These are phyloP conservation scores for Hymenoscyphus albidus DNA, from an alignment of 2,329 filamentous ascomycete genomes.

Conservation along the genomic window DNA sequence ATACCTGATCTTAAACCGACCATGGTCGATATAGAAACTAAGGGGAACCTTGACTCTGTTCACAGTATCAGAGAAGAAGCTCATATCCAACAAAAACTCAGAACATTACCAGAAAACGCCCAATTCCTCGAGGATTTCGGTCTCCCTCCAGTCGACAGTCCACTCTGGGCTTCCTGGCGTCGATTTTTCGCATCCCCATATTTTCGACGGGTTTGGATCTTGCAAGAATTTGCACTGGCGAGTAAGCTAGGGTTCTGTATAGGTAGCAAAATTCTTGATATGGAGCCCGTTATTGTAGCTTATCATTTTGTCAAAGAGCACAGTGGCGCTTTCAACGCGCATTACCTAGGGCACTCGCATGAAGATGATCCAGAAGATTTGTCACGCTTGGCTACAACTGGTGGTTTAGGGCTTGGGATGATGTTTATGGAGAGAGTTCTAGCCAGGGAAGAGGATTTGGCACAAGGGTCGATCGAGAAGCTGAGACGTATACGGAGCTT, in stretches of 20 bases:
- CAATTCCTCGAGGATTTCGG: neutral
- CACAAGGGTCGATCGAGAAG: neutral
- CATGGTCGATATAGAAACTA: neutral
- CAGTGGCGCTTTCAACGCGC: neutral
- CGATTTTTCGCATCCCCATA: neutral
- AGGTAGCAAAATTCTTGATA: neutral
- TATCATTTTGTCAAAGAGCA: neutral
- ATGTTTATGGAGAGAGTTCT: neutral
- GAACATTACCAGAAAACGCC: neutral
- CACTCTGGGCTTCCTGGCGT: neutral
- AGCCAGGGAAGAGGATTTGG: neutral
- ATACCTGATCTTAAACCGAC: neutral
- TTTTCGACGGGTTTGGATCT: neutral
- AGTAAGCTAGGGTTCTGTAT: neutral
- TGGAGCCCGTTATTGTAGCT: neutral
- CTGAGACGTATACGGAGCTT: neutral
- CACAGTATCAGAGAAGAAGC: neutral
- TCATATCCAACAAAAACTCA: neutral
- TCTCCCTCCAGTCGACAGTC: neutral
- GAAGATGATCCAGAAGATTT: neutral
- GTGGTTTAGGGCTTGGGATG: neutral
- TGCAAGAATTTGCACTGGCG: conserved; percentile 1
- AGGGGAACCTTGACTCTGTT: neutral
- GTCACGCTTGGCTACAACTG: neutral
- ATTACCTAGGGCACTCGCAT: neutral